These are phyloP conservation scores for Scheffersomyces stipitis DNA, from an alignment of 805 yeast species.

Conservation along the genomic window DNA sequence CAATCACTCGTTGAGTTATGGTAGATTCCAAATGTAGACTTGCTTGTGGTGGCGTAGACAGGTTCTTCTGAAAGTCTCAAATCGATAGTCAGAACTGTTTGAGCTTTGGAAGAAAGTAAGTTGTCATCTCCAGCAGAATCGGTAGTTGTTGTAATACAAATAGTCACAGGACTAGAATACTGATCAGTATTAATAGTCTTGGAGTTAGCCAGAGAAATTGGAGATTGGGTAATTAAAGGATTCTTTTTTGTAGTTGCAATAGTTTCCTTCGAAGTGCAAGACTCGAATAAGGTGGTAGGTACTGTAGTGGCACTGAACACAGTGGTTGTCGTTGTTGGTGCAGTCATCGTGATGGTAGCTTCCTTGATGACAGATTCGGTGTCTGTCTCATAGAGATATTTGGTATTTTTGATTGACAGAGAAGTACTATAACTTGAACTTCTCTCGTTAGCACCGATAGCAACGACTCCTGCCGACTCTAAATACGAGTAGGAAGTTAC, in stretches of 20 bases:
- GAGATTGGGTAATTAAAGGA: conserved; percentile 30
- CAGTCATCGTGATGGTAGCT: conserved; percentile 15
- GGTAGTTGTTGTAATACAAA: neutral
- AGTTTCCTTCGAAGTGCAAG: conserved; percentile 17
- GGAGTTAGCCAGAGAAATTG: conserved; percentile 13
- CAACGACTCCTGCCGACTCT: no score
- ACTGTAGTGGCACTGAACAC: conserved; percentile 25
- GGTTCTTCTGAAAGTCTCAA: conserved; percentile 2
- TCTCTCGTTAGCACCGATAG: neutral
- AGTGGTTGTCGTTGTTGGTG: conserved; percentile 29
- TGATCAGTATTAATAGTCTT: neutral
- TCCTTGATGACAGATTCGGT: conserved; percentile 13
- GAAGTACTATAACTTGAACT: conserved; percentile 1
- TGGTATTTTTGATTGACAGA: conserved; percentile 9
- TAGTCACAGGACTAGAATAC: neutral
- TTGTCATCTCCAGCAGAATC: neutral
- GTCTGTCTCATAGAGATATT: conserved; percentile 17
- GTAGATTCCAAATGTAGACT: neutral
- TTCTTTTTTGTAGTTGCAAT: conserved; percentile 20
- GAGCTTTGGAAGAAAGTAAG: neutral
- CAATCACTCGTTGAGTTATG: neutral
- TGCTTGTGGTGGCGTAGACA: neutral
- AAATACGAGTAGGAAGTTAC: no score
- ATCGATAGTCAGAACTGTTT: conserved; percentile 3
- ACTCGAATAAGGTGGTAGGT: conserved; percentile 19